A percentile compares a stretch with the other conserved stretches of the same genome.
phyloP scores from a whole-genome alignment of 2,329 filamentous ascomycete genomes.

The Cordyceps sp. region DNA sequence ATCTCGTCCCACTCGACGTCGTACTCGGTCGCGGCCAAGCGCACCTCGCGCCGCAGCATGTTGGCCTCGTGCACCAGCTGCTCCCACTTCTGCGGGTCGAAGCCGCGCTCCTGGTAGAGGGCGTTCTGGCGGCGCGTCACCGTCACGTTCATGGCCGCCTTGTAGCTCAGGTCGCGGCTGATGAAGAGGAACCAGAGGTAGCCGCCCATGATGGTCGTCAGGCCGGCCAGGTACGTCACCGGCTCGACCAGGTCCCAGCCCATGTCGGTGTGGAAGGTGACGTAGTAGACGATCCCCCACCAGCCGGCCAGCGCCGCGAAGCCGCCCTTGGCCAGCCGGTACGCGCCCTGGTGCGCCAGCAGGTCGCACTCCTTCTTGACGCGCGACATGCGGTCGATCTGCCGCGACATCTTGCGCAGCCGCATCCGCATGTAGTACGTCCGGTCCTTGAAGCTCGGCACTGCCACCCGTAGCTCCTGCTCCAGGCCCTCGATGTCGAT shows the following conservation, averaged over 20 bases:
- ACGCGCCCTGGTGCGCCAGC: conserved; percentile 60
- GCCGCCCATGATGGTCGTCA: conserved; percentile 72
- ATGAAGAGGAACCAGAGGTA: conserved; percentile 93
- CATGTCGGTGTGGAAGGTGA: conserved; percentile 54
- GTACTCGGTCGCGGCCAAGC: conserved; percentile 67
- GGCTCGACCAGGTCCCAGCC: conserved; percentile 90
- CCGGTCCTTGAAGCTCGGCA: conserved; percentile 79
- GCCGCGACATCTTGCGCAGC: conserved; percentile 51
- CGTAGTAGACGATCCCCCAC: conserved; percentile 69
- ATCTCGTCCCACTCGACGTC: conserved; percentile 80
- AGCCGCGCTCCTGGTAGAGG: conserved; percentile 59
- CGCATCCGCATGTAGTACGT: conserved; percentile 74
- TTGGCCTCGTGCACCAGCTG: conserved; percentile 66
- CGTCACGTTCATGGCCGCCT: conserved; percentile 73
- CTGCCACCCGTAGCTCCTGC: conserved; percentile 55
- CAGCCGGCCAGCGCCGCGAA: conserved; percentile 58
- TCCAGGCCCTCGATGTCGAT: conserved; percentile 59
- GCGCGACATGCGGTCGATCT: conserved; percentile 51
- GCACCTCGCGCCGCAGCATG: conserved; percentile 59
- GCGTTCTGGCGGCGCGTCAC: conserved; percentile 61
- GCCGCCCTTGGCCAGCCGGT: conserved; percentile 64
- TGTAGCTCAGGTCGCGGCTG: conserved; percentile 77
- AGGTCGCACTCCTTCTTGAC: conserved; percentile 71
- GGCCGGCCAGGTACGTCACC: conserved; percentile 75
- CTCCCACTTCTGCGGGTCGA: conserved; percentile 67